Evolutionary conservation across 306 rosid genomes (phyloP), one percentile per base, ranked within the genome.

Genomic region (Vigna mungo): DNA sequence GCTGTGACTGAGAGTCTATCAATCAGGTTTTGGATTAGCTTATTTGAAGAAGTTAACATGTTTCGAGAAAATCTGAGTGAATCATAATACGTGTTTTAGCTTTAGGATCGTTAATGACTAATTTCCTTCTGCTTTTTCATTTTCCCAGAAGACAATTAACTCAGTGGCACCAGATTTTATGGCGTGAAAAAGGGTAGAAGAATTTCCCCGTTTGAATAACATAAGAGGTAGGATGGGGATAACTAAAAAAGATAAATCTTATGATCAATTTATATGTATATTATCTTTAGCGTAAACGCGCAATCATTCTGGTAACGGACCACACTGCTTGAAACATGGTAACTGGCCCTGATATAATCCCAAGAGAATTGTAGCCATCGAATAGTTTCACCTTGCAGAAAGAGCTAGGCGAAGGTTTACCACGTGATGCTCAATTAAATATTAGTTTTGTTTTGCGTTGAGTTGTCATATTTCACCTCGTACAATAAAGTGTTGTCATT

Each of bases 401-500:
- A 76, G 76, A 54, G 65, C 12, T 63, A 14, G 55, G 43, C 9
- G 54, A 36, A 47, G 71, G 46, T 17, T 44, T 36, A 15, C 74
- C 89, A 78, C 64, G 85, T 72, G 83, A 82, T 16, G 23, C 73
- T 64, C 23, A 41, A 30, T 70, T 65, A 74, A 44, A 55, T 27
- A 23, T 10, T 47, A 67, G 64, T 30, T 3, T 30, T 72, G 3
- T 76, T 77, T 52, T 72, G 65, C 11, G 63, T 55, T 3, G 27
- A 64, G 80, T 82, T 76, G 66, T 65, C 66, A 47, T 65, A 23
- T 25, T 36, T 65, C 66, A 36, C 52, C 13, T 23, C 10, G 20
- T 37, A 65, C 72, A 58, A 39, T 16, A 16, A 37, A 65, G 39
- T 65, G 58, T 14, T 11, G 14, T 23, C 34, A 25, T 30, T 62